Conservation (phyloP, 805 yeast genomes). For the Cyberlindnera subsufficiens region DNA sequence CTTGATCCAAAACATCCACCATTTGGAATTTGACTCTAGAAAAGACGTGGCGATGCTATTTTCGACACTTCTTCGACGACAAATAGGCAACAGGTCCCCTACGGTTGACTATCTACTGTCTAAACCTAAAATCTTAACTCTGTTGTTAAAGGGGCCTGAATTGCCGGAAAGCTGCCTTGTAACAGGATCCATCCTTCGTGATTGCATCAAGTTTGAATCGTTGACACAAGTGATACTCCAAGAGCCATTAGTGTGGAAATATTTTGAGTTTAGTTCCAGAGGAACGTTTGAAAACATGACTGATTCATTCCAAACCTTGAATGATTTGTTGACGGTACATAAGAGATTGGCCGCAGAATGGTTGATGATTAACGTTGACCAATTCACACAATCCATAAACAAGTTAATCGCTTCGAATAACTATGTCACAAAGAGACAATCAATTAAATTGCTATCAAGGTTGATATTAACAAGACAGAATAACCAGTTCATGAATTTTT, state of each 20-base stretch:
- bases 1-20: slow-evolving; percentile 52
- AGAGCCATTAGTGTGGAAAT: slow-evolving; percentile 70
- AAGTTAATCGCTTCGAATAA: slow-evolving; percentile 67
- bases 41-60: slow-evolving; percentile 75
- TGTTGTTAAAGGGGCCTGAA: slow-evolving; percentile 70
- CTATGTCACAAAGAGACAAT: slow-evolving; percentile 90
- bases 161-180: slow-evolving; percentile 64
- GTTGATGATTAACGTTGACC: slow-evolving; percentile 46
- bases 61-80: slow-evolving; percentile 71
- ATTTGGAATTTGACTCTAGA: slow-evolving; percentile 83
- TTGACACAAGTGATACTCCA: slow-evolving; percentile 55
- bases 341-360: slow-evolving; percentile 67
- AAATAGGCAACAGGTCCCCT: slow-evolving; percentile 70
- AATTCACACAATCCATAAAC: slow-evolving; percentile 60
- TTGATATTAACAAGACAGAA: slow-evolving; percentile 68
- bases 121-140: slow-evolving; percentile 57
- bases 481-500: slow-evolving; percentile 64
- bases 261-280: slow-evolving; percentile 69
- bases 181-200: slow-evolving; percentile 75
- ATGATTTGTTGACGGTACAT: slow-evolving; percentile 64
- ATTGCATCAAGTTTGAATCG: slow-evolving; percentile 74
- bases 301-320: slow-evolving; percentile 76
- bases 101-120: slow-evolving; percentile 77
- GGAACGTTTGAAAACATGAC: slow-evolving; percentile 87
- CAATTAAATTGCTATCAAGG: slow-evolving; percentile 68